Base-by-base conservation (phyloP, 495 filamentous ascomycete genomes). In the Parachaetomium inaequale region DNA sequence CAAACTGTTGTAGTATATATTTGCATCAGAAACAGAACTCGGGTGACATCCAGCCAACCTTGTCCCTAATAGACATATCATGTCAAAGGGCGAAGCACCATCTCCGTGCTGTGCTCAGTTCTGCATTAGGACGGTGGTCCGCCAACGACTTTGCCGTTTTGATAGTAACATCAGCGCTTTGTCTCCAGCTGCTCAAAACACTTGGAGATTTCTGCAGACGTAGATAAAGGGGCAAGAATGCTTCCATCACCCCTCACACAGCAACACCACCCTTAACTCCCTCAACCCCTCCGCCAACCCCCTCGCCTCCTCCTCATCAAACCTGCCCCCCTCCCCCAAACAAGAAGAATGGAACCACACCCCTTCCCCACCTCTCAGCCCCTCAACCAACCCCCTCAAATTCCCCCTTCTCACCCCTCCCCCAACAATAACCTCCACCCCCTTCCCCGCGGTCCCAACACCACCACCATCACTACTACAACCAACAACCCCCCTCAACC, bases 361-460 rank as follows among this genome's bases (percentile, higher is more conserved):
- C 55, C 45, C 63, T 7, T 68, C 62, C 15, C 55, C 29, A 25
- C 29, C 32, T 43, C 34, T 38, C 40, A 69, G 29, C 15, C 55
- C 43, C 21, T 55, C 61, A 11, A 57, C 57, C 21, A 76, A 21
- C 23, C 59, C 61, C 5, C 19, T 19, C n/a, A 74, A 53, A 57
- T 76, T 75, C 8, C 53, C 61, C 21, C 55, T 69, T 38, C 78
- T 66, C 7, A 80, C 68, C 1, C 78, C 78, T 4, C 78, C 78
- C 0, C 78, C 78, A 21, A 77, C 69, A 31, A 80, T 67, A 23
- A 78, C 63, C 60, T 80, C 72, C 2, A 76, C 46, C 25, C 43
- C 58, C 10, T 40, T 21, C 0, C 32, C 14, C 36, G 59, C 45
- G 11, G 67, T 34, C 11, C 32, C 11, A 34, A 11, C 11, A 34